These are phyloP conservation scores for Myriosclerotinia duriaeana DNA, from an alignment of 2,329 filamentous ascomycete genomes.

Conservation along the genomic window DNA sequence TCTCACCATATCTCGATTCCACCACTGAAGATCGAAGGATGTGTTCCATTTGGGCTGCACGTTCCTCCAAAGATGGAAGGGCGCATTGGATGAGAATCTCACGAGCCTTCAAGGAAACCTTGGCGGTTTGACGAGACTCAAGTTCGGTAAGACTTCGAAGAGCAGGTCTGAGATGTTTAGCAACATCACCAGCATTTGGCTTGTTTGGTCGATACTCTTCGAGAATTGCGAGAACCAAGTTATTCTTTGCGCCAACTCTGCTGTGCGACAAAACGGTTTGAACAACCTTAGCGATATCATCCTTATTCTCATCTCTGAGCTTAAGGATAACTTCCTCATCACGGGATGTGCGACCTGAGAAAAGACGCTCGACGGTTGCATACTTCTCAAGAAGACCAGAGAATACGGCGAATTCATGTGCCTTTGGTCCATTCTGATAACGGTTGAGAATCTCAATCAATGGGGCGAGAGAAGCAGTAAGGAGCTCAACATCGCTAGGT, in stretches of 20 bases:
- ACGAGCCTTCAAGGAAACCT: conserved; percentile 94
- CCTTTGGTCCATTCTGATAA: conserved; percentile 86
- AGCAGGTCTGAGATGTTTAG: conserved; percentile 79
- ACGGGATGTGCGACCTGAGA: conserved; percentile 78
- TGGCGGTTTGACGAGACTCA: conserved; percentile 78
- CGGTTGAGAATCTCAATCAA: conserved; percentile 74
- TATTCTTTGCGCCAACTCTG: conserved; percentile 89
- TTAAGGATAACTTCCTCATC: conserved; percentile 93
- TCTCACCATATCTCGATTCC: conserved; percentile 96
- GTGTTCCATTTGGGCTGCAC: conserved; percentile 95
- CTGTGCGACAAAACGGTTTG: conserved; percentile 92
- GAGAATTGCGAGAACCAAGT: conserved; percentile 84
- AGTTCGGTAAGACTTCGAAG: conserved; percentile 88
- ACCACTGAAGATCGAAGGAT: conserved; percentile 94
- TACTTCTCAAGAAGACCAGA: conserved; percentile 77
- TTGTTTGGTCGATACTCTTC: conserved; percentile 95
- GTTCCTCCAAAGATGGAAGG: conserved; percentile 92
- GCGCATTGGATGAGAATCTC: conserved; percentile 98
- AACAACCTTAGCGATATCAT: conserved; percentile 80
- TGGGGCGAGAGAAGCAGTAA: conserved; percentile 72
- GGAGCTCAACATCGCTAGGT: conserved; percentile 67
- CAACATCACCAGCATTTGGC: conserved; percentile 82
- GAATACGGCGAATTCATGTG: conserved; percentile 83
- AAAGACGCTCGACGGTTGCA: conserved; percentile 79
- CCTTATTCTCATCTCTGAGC: conserved; percentile 94